A percentile compares a stretch with the other conserved stretches of the same genome.
These are phyloP conservation scores for Psilocybe cyanescens DNA, from an alignment of 768 basidiomycete species.

Conservation along the genomic window DNA sequence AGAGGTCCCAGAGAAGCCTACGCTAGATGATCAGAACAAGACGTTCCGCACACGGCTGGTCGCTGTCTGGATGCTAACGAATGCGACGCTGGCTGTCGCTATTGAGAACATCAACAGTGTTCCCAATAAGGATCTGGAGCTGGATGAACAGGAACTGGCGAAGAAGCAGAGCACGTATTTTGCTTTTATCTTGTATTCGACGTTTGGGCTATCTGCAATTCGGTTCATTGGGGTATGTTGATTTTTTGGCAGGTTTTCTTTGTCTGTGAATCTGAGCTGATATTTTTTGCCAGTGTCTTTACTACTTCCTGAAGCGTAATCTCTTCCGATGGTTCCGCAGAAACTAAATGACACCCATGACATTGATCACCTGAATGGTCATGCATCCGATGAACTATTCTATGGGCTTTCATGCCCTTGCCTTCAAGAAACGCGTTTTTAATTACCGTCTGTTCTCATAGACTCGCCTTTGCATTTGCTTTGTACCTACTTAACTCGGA, in stretches of 20 bases:
- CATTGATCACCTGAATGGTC: background rate
- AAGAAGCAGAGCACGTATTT: constrained; percentile 65
- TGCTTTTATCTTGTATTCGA: constrained; percentile 77
- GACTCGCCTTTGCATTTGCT: background rate
- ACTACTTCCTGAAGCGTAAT: constrained; percentile 83
- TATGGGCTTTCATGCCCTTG: too few species aligned
- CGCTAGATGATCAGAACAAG: constrained; percentile 87
- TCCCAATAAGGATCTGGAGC: constrained; percentile 33
- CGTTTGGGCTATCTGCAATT: constrained; percentile 71
- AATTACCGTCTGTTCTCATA: background rate
- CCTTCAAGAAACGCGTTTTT: background rate
- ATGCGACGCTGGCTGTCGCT: constrained; percentile 71
- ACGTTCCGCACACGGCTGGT: constrained; percentile 93
- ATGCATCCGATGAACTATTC: too few species aligned
- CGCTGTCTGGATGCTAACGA: constrained; percentile 76
- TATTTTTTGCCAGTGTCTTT: constrained; percentile 61
- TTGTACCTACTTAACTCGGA: background rate
- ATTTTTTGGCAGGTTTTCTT: background rate
- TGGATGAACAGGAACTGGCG: constrained; percentile 45
- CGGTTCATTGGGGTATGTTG: constrained; percentile 72
- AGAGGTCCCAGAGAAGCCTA: constrained; percentile 77
- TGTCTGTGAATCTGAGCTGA: background rate
- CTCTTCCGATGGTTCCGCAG: constrained; percentile 81
- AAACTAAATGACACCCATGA: constrained; percentile 46
- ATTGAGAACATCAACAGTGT: constrained; percentile 79